Conservation (phyloP, 2,329 filamentous ascomycete species). For the Penicillium sp. region DNA sequence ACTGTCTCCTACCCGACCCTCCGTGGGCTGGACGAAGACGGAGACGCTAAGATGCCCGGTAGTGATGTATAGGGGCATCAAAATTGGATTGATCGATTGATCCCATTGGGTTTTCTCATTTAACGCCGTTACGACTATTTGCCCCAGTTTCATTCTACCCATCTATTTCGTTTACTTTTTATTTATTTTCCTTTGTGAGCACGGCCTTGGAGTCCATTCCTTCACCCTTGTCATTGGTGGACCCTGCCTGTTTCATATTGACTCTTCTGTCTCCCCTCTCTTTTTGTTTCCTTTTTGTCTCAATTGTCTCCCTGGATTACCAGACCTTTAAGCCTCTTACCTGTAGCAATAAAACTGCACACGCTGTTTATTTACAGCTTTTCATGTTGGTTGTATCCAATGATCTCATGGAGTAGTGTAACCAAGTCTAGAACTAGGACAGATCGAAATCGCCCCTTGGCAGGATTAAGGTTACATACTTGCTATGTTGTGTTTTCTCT, state of each 20-base stretch:
- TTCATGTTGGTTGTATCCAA: slow-evolving; percentile 22
- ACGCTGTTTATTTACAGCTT: slow-evolving; percentile 21
- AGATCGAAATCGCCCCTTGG: neutral
- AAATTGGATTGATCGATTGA: neutral
- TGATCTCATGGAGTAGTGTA: neutral
- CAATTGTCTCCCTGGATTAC: neutral
- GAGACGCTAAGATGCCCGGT: slow-evolving; percentile 38
- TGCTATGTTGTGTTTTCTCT: neutral
- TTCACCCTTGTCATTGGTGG: neutral
- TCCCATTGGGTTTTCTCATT: neutral
- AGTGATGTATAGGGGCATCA: slow-evolving; percentile 9
- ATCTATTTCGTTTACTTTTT: slow-evolving; percentile 4
- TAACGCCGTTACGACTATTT: slow-evolving; percentile 23
- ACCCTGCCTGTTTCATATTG: neutral
- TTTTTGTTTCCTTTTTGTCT: neutral
- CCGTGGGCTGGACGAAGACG: slow-evolving; percentile 35
- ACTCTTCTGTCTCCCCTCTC: neutral
- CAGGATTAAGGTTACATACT: slow-evolving; percentile 16
- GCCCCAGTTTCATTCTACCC: slow-evolving; percentile 8
- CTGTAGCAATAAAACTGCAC: slow-evolving; percentile 19
- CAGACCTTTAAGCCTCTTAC: slow-evolving; percentile 3
- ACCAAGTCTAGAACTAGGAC: neutral
- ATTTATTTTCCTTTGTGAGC: slow-evolving; percentile 9
- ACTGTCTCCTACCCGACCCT: slow-evolving; percentile 35
- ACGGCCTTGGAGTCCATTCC: neutral